Conservation (phyloP, 148 eudicot species). For the Suaeda aralocaspica region DNA sequence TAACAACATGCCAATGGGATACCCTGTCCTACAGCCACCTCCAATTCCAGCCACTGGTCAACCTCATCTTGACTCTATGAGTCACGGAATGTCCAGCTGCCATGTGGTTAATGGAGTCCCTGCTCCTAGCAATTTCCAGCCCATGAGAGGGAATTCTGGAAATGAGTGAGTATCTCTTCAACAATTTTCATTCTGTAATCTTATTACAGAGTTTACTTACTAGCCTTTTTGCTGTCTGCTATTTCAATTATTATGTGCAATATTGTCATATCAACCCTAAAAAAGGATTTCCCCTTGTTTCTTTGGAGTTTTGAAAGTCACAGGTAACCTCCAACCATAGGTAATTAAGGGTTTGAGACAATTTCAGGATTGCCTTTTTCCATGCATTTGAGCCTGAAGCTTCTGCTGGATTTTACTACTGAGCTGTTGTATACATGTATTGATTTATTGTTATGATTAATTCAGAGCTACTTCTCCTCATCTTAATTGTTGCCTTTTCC, state of each 20-base stretch:
- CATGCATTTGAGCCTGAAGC: no score
- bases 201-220: neutral
- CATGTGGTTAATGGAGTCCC: conserved; percentile 97
- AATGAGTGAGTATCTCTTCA: conserved; percentile 64
- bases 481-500: neutral
- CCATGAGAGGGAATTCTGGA: conserved; percentile 86
- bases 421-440: no score
- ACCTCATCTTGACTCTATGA: conserved; percentile 84
- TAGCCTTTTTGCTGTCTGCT: neutral
- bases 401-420: no score
- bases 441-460: no score
- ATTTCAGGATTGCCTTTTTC: neutral
- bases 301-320: neutral
- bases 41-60: conserved; percentile 80
- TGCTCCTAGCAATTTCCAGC: conserved; percentile 77
- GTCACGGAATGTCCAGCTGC: conserved; percentile 65
- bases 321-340: no score
- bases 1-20: conserved; percentile 96
- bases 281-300: neutral
- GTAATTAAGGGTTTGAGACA: no score
- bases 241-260: neutral
- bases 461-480: neutral
- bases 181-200: neutral
- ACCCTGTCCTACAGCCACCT: conserved; percentile 87
- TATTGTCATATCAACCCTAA: neutral